Evolutionary conservation across 2,329 filamentous ascomycete genomes (phyloP), one percentile per base, ranked within the genome.

Genomic region (Verticillium zaregamsianum): DNA sequence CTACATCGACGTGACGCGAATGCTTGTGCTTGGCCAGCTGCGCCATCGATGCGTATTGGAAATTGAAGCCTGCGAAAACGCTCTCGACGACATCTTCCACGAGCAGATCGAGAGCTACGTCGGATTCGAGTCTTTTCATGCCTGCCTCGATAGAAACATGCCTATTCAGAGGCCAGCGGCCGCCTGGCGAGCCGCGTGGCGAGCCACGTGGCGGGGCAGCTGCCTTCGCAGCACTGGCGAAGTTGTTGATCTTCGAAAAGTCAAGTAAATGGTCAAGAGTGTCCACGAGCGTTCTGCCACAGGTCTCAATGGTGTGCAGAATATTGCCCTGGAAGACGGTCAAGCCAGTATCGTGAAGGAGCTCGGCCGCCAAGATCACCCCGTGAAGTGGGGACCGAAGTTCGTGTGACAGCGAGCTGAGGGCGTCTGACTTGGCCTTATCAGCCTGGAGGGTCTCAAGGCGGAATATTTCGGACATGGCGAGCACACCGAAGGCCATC

Each of bases 401-500:
- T 65, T 87, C 84, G 68, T 87, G 84, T 25, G 80, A 83, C 54
- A 86, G 80, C 7, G 80, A 85, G 1, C 80, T 81, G 28, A 86
- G 80, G 63, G 86, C 83, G 61, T 84, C 82, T 0, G 79, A 79
- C 68, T 84, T 83, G 45, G 80, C 79, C 64, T 73, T 73, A 57
- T 75, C 75, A 9, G 74, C 73, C 17, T 69, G 65, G 5, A 72
- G 54, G 0, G 70, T 68, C 52, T 76, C 70, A 1, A 85, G 65
- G 8, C 82, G 76, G 1, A 79, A 77, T 7, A 86, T 74, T 62
- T 86, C 83, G 0, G 80, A 77, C 82, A 86, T 86, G 37, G 85
- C 79, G 1, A 78, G 79, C 60, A 82, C 81, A 2, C 79, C 77
- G 67, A 84, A 83, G 1, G 79, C 78, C 12, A 73, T 71, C 17